Base-by-base conservation (phyloP, 305 asterid genomes). In the Petunia hybrid region DNA sequence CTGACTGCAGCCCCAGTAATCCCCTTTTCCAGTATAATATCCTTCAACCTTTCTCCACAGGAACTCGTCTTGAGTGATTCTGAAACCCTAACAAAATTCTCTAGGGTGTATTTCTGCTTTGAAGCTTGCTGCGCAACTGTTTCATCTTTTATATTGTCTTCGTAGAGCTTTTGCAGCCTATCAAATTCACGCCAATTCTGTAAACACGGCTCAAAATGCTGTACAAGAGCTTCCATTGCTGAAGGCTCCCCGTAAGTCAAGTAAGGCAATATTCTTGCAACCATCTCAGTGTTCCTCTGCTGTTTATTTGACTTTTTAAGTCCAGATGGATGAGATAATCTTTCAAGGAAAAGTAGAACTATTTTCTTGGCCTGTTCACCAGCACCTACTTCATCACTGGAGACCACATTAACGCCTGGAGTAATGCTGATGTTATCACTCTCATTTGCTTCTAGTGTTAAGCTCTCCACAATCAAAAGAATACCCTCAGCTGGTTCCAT, bases 401-500 rank as follows among this genome's bases (percentile, higher is more conserved):
- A 91, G 69, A 92, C 95, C 71, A 93, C 91, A 79, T 86, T 85
- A 71, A 87, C 97, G 78, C 97, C 98, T 1, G 97, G 88, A 45
- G 97, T 86, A 61, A 97, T 90, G 87, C 91, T 92, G 81, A 97
- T 90, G 87, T 84, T 90, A 83, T 93, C 97, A 75, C 98, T 95
- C 86, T 95, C 98, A 78, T 97, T 97, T 80, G 99, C 99, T 92
- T 95, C 99, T 90, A 95, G 79, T 7, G 99, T 93, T 83, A 97
- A 93, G 82, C 93, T 88, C 92, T 97, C 99, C 80, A 97, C 99
- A 82, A 97, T 97, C 84, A 92, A 85, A 56, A 97, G 89, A 85
- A 97, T 97, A 67, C 99, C 99, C 89, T 95, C 99, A 79, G 99
- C 99, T 80, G 98, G 97, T 85, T 97, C 99, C 96, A 97, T 97